These are phyloP conservation scores for Trypanosoma brucei DNA, from an alignment of 208 protist species.

Conservation along the genomic window DNA sequence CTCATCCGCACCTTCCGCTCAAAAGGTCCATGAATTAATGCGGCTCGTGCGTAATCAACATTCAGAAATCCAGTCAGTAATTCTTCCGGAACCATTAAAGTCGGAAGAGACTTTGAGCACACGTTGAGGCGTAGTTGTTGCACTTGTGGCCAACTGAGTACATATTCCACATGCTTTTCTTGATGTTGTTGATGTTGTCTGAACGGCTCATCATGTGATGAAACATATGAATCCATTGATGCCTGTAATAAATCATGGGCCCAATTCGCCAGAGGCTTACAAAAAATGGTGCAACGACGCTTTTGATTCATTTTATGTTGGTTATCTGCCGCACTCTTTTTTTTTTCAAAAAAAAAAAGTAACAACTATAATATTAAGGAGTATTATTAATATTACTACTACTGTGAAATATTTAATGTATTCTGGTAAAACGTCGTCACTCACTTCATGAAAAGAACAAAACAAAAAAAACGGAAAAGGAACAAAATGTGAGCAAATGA, in stretches of 20 bases:
- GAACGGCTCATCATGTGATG: too few relatives aligned
- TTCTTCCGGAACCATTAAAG: slow-evolving; percentile 11
- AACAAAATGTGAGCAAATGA: too few relatives aligned
- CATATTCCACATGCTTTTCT: background rate
- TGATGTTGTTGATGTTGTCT: too few relatives aligned
- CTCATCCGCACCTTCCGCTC: slow-evolving; percentile 11
- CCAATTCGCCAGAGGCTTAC: slow-evolving; percentile 14
- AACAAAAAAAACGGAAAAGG: too few relatives aligned
- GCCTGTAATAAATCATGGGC: slow-evolving; percentile 5
- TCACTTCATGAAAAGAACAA: too few relatives aligned
- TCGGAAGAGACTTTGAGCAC: background rate
- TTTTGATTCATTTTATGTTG: background rate
- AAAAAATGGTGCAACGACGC: slow-evolving; percentile 8
- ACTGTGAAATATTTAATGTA: too few relatives aligned
- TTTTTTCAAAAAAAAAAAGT: background rate
- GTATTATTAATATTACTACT: too few relatives aligned
- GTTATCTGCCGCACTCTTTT: background rate
- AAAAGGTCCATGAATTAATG: slow-evolving; percentile 6
- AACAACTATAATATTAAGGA: too few relatives aligned
- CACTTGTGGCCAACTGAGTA: slow-evolving; percentile 10
- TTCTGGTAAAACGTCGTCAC: too few relatives aligned
- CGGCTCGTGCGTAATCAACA: background rate
- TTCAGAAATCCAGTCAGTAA: slow-evolving; percentile 1
- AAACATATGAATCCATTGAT: background rate
- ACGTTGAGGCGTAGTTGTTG: background rate